Evolutionary conservation across 495 filamentous ascomycete species (phyloP).

Genomic region (Pseudotulostoma volvatum): DNA sequence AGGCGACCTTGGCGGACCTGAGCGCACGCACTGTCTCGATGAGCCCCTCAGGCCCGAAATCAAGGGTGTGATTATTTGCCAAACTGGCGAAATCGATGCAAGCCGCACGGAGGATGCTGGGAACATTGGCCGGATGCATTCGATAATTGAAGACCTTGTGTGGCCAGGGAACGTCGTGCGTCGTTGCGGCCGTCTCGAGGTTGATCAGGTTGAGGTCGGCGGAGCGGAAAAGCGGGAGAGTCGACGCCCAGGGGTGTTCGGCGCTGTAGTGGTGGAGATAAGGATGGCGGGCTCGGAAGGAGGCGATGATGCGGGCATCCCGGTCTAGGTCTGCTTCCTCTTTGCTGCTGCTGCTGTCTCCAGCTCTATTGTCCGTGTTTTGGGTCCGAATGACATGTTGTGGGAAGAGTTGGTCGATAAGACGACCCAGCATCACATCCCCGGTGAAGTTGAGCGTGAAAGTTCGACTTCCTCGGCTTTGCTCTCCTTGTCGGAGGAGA

Average conservation of each 20-base stretch:
- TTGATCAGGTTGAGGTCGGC: slow-evolving; percentile 25
- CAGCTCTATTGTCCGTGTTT: no score
- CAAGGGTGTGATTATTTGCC: slow-evolving; percentile 27
- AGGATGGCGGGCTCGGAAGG: slow-evolving; percentile 8
- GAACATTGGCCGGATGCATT: slow-evolving; percentile 24
- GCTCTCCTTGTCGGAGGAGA: not conserved
- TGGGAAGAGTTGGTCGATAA: slow-evolving; percentile 27
- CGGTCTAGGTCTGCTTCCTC: no score
- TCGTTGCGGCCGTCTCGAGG: slow-evolving; percentile 27
- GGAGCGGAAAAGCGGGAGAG: slow-evolving; percentile 16
- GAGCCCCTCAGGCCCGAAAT: slow-evolving; percentile 19
- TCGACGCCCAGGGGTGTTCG: slow-evolving; percentile 20
- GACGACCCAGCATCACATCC: slow-evolving; percentile 30
- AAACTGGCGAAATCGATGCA: slow-evolving; percentile 19
- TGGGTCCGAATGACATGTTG: slow-evolving; percentile 15
- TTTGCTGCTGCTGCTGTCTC: slow-evolving; percentile 9
- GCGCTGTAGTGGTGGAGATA: slow-evolving; percentile 11
- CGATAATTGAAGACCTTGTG: slow-evolving; percentile 28
- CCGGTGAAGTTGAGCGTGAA: slow-evolving; percentile 22
- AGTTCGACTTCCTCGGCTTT: no score
- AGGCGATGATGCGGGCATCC: no score
- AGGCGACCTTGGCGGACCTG: slow-evolving; percentile 8
- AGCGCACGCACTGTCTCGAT: slow-evolving; percentile 18
- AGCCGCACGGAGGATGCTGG: slow-evolving; percentile 13
- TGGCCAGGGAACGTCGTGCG: slow-evolving; percentile 17